These are phyloP conservation scores for Lentinus tigrinus DNA, from an alignment of 768 basidiomycete genomes.

Conservation along the genomic window DNA sequence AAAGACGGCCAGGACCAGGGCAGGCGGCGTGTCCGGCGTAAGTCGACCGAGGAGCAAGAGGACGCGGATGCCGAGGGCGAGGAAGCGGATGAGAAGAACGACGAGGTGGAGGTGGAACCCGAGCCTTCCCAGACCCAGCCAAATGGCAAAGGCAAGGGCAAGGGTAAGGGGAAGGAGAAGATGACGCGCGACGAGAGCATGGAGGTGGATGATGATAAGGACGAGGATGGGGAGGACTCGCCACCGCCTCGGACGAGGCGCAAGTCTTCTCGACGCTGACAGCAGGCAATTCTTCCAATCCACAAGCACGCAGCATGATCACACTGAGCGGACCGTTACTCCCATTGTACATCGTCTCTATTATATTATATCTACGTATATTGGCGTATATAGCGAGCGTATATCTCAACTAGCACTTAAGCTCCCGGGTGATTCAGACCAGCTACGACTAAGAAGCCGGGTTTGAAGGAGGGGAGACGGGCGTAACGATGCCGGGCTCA, in stretches of 20 bases:
- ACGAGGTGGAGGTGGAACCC: slow-evolving; percentile 31
- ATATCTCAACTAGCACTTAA: slow-evolving; percentile 5
- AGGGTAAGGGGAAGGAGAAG: slow-evolving; percentile 26
- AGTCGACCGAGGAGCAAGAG: slow-evolving; percentile 23
- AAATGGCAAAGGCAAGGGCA: slow-evolving; percentile 21
- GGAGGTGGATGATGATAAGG: slow-evolving; percentile 44
- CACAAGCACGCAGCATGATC: not conserved
- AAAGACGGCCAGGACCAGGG: slow-evolving; percentile 49
- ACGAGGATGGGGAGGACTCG: slow-evolving; percentile 28
- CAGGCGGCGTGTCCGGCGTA: slow-evolving; percentile 34
- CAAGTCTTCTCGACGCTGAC: slow-evolving; percentile 20
- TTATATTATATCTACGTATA: slow-evolving; percentile 15
- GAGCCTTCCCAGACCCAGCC: slow-evolving; percentile 29
- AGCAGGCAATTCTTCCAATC: not conserved
- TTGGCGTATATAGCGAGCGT: not conserved
- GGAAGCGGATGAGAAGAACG: slow-evolving; percentile 42
- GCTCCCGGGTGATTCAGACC: not conserved
- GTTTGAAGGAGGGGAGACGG: not conserved
- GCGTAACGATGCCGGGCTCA: slow-evolving; percentile 4
- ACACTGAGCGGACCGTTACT: not conserved
- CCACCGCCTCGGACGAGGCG: slow-evolving; percentile 21
- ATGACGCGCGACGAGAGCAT: slow-evolving; percentile 33
- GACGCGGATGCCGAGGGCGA: slow-evolving; percentile 46
- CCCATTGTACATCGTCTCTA: slow-evolving; percentile 9
- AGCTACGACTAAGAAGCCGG: not conserved